Percentiles rank a stretch among this genome's conserved stretches.
Evolutionary conservation across 208 protist genomes (phyloP).

Genomic region (Wallacemonas rigidus): DNA sequence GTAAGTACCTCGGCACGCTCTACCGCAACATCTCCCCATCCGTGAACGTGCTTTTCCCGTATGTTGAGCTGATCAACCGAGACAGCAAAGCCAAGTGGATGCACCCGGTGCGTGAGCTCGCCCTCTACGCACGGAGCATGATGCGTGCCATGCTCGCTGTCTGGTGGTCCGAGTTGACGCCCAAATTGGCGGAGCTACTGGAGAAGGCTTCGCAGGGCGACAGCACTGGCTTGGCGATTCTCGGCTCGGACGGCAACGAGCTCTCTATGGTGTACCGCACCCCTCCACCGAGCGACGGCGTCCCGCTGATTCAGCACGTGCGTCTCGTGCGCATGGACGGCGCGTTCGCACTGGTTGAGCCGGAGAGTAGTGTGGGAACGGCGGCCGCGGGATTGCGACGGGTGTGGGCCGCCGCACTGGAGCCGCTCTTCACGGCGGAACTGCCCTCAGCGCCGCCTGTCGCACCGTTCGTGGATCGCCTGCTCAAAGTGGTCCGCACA

Average conservation of each 20-base stretch:
- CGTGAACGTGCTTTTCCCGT: constrained; percentile 73
- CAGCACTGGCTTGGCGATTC: constrained; percentile 46
- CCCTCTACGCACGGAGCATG: constrained; percentile 56
- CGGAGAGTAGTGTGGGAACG: constrained; percentile 32
- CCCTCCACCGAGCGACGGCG: constrained; percentile 38
- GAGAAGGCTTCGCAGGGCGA: background rate
- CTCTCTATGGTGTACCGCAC: constrained; percentile 51
- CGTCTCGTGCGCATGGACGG: constrained; percentile 59
- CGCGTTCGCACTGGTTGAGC: constrained; percentile 41
- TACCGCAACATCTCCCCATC: constrained; percentile 52
- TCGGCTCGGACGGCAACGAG: constrained; percentile 85
- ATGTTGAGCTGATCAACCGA: constrained; percentile 80
- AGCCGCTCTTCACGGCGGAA: constrained; percentile 45
- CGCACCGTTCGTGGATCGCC: constrained; percentile 9
- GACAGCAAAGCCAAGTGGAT: constrained; percentile 79
- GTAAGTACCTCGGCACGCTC: constrained; percentile 65
- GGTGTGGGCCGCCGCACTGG: constrained; percentile 52
- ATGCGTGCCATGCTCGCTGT: constrained; percentile 70
- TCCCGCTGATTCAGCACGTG: constrained; percentile 28
- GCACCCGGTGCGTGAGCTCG: constrained; percentile 60
- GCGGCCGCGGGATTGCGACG: constrained; percentile 18
- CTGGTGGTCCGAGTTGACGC: constrained; percentile 51
- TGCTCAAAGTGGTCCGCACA: constrained; percentile 1
- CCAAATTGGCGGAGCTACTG: constrained; percentile 36
- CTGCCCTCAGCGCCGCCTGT: constrained; percentile 28